Percentiles rank a stretch among this genome's conserved stretches.
Evolutionary conservation across 176 grass and related monocot genomes (phyloP).

Genomic region (Guadua angustifolia): DNA sequence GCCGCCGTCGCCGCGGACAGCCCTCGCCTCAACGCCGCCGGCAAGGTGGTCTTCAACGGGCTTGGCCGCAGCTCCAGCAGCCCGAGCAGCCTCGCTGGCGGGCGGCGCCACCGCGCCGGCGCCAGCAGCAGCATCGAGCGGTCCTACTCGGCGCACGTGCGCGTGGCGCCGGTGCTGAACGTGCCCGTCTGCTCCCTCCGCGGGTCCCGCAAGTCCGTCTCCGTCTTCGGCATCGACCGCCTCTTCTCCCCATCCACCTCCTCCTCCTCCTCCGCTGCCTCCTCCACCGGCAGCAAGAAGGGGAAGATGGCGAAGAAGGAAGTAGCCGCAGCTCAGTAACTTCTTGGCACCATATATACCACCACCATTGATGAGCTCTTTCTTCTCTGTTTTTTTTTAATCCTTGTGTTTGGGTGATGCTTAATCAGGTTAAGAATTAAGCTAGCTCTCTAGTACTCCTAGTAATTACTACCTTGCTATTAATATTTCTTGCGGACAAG

Average conservation of each 20-base stretch:
- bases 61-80: constrained; percentile 83
- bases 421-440: constrained; percentile 14
- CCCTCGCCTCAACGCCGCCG: constrained; percentile 84
- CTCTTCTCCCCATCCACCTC: constrained; percentile 55
- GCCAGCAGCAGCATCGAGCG: constrained; percentile 65
- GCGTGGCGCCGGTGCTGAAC: constrained; percentile 82
- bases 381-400: no score
- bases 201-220: constrained; percentile 74
- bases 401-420: neutral
- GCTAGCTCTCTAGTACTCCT: neutral
- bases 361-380: neutral
- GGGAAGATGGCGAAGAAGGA: constrained; percentile 39
- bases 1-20: constrained; percentile 69
- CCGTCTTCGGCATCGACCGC: constrained; percentile 83
- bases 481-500: neutral
- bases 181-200: constrained; percentile 88
- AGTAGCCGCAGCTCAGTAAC: neutral
- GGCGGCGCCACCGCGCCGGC: constrained; percentile 50
- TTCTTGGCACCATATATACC: neutral
- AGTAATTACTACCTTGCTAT: neutral
- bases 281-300: neutral
- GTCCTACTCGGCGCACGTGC: constrained; percentile 92
- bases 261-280: constrained; percentile 17
- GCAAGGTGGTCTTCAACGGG: constrained; percentile 91
- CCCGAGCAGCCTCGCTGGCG: constrained; percentile 78